phyloP scores from a whole-genome alignment of 23 red algal species.

The Cyanidioschyzon merolae region DNA sequence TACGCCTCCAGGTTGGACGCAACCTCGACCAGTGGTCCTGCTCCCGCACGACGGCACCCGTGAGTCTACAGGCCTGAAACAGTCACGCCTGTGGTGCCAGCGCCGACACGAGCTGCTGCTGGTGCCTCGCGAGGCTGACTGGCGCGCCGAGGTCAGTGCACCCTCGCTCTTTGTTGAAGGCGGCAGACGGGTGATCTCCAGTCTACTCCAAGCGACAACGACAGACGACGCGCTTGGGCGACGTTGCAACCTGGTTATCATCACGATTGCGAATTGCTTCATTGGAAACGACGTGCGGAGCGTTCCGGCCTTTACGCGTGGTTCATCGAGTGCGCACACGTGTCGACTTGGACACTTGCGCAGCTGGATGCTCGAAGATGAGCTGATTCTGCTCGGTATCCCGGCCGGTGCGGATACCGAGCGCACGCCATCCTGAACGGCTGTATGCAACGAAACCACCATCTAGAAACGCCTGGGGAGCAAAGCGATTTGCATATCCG shows the following conservation, averaged over 20 bases:
- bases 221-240: not conserved
- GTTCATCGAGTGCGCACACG: not conserved
- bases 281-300: not conserved
- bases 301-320: not conserved
- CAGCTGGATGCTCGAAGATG: conserved; percentile 6
- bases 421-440: too few relatives aligned
- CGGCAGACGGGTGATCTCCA: conserved; percentile 1
- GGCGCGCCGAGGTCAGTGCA: not conserved
- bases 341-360: not conserved
- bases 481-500: too few relatives aligned
- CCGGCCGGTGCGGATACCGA: not conserved
- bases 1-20: not conserved
- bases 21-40: not conserved
- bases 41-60: not conserved
- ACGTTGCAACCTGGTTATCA: not conserved
- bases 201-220: not conserved
- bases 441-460: too few relatives aligned
- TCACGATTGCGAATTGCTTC: not conserved
- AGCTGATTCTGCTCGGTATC: not conserved
- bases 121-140: not conserved
- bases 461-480: too few relatives aligned
- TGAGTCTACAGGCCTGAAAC: not conserved
- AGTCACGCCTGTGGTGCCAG: not conserved
- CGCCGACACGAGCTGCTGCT: not conserved
- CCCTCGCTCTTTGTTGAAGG: not conserved